Evolutionary conservation across 139 green algal species (phyloP).

Genomic region (Closterium sp.): DNA sequence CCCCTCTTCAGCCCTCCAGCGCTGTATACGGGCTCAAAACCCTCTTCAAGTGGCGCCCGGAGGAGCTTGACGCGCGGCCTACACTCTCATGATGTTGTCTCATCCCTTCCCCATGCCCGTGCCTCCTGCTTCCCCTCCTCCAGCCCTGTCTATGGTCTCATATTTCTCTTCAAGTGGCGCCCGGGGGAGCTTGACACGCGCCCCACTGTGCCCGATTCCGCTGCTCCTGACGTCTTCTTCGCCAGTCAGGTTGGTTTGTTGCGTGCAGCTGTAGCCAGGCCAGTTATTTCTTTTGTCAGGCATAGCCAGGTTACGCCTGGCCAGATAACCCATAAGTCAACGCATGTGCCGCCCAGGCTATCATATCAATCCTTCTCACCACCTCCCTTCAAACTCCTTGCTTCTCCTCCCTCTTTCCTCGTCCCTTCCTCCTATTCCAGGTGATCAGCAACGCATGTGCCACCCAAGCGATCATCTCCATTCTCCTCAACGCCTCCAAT

Average conservation of each 20-base stretch:
- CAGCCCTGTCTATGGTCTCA: slow-evolving; percentile 91
- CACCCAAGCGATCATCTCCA: slow-evolving; percentile 89
- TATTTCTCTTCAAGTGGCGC: slow-evolving; percentile 98
- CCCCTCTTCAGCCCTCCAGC: too few relatives aligned
- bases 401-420: too few relatives aligned
- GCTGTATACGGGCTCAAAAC: slow-evolving; percentile 96
- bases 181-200: slow-evolving; percentile 67
- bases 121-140: not conserved
- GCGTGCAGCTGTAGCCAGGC: too few relatives aligned
- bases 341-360: slow-evolving; percentile 92
- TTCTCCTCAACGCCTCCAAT: slow-evolving; percentile 81
- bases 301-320: too few relatives aligned
- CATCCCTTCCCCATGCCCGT: too few relatives aligned
- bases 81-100: slow-evolving; percentile 8
- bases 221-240: slow-evolving; percentile 81
- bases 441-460: slow-evolving; percentile 96
- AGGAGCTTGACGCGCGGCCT: slow-evolving; percentile 65
- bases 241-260: slow-evolving; percentile 72
- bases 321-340: too few relatives aligned
- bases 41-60: slow-evolving; percentile 91
- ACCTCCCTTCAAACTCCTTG: too few relatives aligned
- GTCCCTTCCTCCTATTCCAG: slow-evolving; percentile 27
- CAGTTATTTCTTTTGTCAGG: too few relatives aligned
- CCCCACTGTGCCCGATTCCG: slow-evolving; percentile 51
- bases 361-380: slow-evolving; percentile 94